A percentile compares a stretch with the other conserved stretches of the same genome.
Conservation (phyloP, 1,284 basidiomycete genomes). For the Malassezia arunalokei region DNA sequence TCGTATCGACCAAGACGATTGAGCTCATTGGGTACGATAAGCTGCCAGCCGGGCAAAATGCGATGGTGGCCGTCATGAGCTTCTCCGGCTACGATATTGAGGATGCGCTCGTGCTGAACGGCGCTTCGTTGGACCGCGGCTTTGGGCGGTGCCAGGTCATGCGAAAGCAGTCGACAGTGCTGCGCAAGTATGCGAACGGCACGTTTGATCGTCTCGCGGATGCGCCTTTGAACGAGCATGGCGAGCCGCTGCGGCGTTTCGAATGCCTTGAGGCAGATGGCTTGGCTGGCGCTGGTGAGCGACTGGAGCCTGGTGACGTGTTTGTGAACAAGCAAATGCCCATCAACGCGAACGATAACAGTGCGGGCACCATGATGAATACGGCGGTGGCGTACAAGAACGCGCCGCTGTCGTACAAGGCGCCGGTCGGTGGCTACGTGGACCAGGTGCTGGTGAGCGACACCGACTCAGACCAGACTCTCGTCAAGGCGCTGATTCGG, state of each 20-base stretch:
- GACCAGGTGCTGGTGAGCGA: slow-evolving; percentile 98
- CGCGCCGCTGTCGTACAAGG: slow-evolving; percentile 35
- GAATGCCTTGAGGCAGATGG: slow-evolving; percentile 85
- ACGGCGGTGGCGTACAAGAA: slow-evolving; percentile 52
- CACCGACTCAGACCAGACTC: slow-evolving; percentile 75
- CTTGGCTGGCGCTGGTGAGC: slow-evolving; percentile 83
- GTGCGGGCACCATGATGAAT: slow-evolving; percentile 27
- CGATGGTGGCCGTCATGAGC: slow-evolving; percentile 96
- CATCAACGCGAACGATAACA: slow-evolving; percentile 63
- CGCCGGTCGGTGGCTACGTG: slow-evolving; percentile 68
- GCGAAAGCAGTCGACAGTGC: slow-evolving; percentile 83
- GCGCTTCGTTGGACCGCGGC: slow-evolving; percentile 68
- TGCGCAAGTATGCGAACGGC: slow-evolving; percentile 93
- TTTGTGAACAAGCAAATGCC: slow-evolving; percentile 96
- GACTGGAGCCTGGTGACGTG: slow-evolving; percentile 81
- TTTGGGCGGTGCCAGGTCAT: slow-evolving; percentile 96
- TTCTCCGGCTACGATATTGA: slow-evolving; percentile 99
- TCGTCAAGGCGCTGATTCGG: slow-evolving; percentile 95
- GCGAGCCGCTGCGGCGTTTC: slow-evolving; percentile 66
- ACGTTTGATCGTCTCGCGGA: slow-evolving; percentile 93
- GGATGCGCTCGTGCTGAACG: slow-evolving; percentile 93
- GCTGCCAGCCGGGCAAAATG: slow-evolving; percentile 94
- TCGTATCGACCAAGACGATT: slow-evolving; percentile 88
- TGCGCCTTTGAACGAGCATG: slow-evolving; percentile 66
- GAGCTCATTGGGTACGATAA: slow-evolving; percentile 93